phyloP scores from a whole-genome alignment of 73 alveolate species.

The Paramecium biaurelia region DNA sequence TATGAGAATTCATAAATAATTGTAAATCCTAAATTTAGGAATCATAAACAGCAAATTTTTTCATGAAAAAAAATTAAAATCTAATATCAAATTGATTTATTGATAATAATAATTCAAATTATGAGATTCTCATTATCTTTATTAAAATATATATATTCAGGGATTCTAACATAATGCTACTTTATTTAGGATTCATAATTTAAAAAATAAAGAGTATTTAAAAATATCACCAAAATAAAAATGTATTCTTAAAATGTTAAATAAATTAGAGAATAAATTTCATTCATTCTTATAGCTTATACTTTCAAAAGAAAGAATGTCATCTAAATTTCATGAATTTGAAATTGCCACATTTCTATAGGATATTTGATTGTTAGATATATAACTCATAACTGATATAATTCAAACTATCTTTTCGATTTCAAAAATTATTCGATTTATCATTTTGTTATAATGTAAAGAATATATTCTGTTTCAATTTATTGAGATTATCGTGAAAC shows the following conservation, averaged over 20 bases:
- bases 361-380: too few relatives aligned
- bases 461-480: not conserved
- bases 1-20: too few relatives aligned
- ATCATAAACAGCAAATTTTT: too few relatives aligned
- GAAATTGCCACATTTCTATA: not conserved
- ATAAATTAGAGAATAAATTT: not conserved
- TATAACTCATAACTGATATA: not conserved
- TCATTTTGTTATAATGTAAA: too few relatives aligned
- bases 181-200: not conserved
- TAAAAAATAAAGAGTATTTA: not conserved
- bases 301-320: not conserved
- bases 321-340: too few relatives aligned
- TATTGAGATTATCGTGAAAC: constrained; percentile 39
- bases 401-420: too few relatives aligned
- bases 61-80: not conserved
- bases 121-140: not conserved
- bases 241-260: not conserved
- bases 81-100: too few relatives aligned
- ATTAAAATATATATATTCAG: not conserved
- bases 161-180: not conserved
- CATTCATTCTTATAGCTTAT: not conserved
- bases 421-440: not conserved
- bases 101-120: not conserved
- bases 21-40: not conserved
- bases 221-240: not conserved